Conservation (phyloP, 176 grass and related monocot genomes). For the Musa troglodytarum region DNA sequence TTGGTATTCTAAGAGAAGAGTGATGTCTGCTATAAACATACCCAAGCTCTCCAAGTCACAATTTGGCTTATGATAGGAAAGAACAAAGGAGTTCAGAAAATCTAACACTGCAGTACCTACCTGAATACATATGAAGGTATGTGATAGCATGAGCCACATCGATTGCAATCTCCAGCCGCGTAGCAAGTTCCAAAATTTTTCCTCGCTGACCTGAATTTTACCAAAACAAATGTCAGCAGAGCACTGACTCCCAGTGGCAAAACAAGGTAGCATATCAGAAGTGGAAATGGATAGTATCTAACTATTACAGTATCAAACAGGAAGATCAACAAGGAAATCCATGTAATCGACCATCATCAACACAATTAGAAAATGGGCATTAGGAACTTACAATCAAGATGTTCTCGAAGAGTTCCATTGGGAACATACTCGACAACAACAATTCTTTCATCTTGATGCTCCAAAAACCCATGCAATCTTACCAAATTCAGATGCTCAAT, state of each 20-base stretch:
- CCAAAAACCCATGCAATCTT: constrained; percentile 61
- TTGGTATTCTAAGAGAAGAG: not conserved
- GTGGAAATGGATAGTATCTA: not conserved
- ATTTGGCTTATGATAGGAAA: not conserved
- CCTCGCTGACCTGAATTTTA: constrained; percentile 48
- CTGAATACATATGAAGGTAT: constrained; percentile 95
- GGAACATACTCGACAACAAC: constrained; percentile 79
- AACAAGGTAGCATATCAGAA: not conserved
- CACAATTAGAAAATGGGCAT: constrained; percentile 8
- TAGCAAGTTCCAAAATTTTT: constrained; percentile 45
- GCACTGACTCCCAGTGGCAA: not conserved
- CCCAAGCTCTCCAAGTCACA: not conserved
- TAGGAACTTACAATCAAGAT: constrained; percentile 62
- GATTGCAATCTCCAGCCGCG: constrained; percentile 67
- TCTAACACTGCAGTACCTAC: constrained; percentile 24
- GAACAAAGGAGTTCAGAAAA: constrained; percentile 1
- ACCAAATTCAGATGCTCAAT: constrained; percentile 92
- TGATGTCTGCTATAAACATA: not conserved
- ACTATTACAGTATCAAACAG: not conserved
- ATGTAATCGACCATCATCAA: not conserved
- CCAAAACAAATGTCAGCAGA: not conserved
- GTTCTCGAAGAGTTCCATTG: constrained; percentile 92
- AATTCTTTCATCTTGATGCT: constrained; percentile 67
- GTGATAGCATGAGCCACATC: constrained; percentile 96
- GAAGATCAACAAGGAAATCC: not conserved